Evolutionary conservation across 768 basidiomycete genomes (phyloP), one percentile per base, ranked within the genome.

Genomic region (Russula sp.): DNA sequence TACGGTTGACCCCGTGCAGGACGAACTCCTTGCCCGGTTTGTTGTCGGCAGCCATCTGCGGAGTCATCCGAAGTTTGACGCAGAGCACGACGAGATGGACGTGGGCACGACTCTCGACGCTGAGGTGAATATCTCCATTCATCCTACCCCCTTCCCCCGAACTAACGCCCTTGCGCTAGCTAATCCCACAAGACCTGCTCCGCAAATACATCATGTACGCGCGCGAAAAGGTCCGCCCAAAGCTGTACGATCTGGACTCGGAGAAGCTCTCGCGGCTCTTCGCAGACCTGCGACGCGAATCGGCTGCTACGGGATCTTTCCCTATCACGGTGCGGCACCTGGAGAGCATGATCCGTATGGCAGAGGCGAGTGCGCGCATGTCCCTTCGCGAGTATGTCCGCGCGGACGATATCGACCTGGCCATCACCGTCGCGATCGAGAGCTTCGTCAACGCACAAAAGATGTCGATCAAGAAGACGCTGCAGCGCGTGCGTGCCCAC

Each of bases 201-300:
- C 86, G 91, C 56, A 99, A 98, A 73, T 99, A 98, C 75, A 98
- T 98, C 77, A 96, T 98, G 91, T 98, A 98, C 70, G 94, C 95
- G 0, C 85, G 93, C 63, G 97, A 98, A 71, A 90, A 87, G 72
- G 86, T 98, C 66, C 81, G 83, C 68, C 97, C 97, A 2, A 96
- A 98, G 75, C 79, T 99, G 57, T 91, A 91, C 70, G 91, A 98
- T 69, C 80, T 98, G 68, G 97, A 99, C 74, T 91, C 94, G 71
- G 94, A 98, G 71, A 98, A 98, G 76, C 82, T 98, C 27, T 80
- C 94, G 6, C 82, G 87, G n/a, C 83, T 99, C 48, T 99, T 97
- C 73, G 88, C 92, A 22, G 97, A 99, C 73, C 81, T 99, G 35
- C 88, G 97, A 40, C 88, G 94, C 66, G 97, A 99, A 73, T 98